These are phyloP conservation scores for Verticillium alfalfae DNA, from an alignment of 2,329 filamentous ascomycete species.

Conservation along the genomic window DNA sequence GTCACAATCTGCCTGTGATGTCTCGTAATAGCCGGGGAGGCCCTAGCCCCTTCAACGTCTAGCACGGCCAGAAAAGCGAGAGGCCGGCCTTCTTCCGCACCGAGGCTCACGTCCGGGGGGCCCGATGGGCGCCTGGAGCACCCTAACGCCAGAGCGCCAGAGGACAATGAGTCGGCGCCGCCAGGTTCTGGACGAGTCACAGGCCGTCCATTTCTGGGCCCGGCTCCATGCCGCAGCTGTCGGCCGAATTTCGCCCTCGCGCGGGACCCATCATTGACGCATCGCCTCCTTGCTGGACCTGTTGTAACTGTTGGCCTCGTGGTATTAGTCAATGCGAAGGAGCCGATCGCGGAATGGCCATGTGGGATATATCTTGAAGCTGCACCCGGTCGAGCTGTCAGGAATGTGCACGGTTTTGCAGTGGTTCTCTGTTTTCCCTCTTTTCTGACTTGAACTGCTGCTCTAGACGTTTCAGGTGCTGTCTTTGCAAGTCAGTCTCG, in stretches of 20 bases:
- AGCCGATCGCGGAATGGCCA: neutral
- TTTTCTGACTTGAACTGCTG: too few relatives aligned
- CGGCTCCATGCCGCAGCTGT: neutral
- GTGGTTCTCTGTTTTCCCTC: neutral
- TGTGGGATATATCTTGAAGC: neutral
- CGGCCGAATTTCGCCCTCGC: neutral
- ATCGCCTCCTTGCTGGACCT: neutral
- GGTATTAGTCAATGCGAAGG: neutral
- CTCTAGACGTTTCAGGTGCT: too few relatives aligned
- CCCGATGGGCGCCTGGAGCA: neutral
- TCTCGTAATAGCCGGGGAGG: neutral
- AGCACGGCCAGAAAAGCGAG: too few relatives aligned
- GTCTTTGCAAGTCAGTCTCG: too few relatives aligned
- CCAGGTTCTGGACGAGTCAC: neutral
- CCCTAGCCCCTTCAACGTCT: too few relatives aligned
- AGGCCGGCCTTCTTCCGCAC: neutral
- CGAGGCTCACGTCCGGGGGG: neutral
- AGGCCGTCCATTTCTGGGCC: neutral
- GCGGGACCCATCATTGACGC: neutral
- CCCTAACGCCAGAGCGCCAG: too few relatives aligned
- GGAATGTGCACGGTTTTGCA: neutral
- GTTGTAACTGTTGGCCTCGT: neutral
- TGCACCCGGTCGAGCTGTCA: neutral
- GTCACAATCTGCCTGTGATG: neutral
- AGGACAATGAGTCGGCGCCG: neutral